Conservation (phyloP, 257 asterid species). For the Gardenia jasminoides region DNA sequence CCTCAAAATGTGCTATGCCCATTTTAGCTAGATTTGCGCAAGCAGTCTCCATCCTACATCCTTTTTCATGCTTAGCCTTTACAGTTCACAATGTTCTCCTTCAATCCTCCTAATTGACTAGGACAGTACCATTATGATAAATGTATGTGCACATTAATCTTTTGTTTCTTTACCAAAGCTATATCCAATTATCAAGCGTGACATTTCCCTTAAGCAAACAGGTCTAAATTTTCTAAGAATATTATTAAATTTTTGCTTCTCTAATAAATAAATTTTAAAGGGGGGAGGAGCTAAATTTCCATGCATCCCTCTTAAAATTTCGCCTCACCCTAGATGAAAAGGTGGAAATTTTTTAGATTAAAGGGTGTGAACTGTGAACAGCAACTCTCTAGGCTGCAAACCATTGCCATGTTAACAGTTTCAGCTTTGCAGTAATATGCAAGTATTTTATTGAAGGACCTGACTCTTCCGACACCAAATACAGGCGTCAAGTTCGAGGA, state of each 20-base stretch:
- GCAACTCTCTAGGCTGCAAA: neutral
- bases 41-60: constrained; percentile 25
- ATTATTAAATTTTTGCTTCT: too few relatives aligned
- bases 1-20: constrained; percentile 24
- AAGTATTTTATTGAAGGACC: constrained; percentile 23
- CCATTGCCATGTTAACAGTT: neutral
- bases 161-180: too few relatives aligned
- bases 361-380: neutral
- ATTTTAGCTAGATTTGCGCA: constrained; percentile 44
- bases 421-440: constrained; percentile 15
- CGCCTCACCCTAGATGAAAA: neutral
- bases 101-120: constrained; percentile 4
- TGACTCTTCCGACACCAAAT: constrained; percentile 41
- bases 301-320: too few relatives aligned
- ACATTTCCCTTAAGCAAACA: neutral
- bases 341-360: neutral
- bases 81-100: constrained; percentile 11
- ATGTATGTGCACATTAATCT: neutral
- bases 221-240: neutral
- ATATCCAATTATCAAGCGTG: neutral
- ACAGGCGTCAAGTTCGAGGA: constrained; percentile 44
- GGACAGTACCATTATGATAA: too few relatives aligned
- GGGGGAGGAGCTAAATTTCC: neutral
- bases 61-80: neutral
- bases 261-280: too few relatives aligned